A percentile compares a stretch with the other conserved stretches of the same genome.
Evolutionary conservation across 2,329 filamentous ascomycete species (phyloP).

Genomic region (Alternaria dauci): DNA sequence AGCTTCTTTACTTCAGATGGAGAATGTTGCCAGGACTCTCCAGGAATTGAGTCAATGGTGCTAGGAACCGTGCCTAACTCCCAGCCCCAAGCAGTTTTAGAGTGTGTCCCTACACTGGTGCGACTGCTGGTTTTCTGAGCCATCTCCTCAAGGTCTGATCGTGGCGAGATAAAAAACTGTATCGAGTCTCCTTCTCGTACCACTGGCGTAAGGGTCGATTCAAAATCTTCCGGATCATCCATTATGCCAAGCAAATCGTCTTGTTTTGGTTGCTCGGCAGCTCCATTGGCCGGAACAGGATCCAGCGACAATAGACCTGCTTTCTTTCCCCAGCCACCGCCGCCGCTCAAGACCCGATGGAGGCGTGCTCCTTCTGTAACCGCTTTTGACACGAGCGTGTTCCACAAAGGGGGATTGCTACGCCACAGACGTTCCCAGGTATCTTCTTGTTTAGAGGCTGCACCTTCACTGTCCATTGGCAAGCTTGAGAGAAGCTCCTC

Average conservation of each 20-base stretch:
- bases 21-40: constrained; percentile 30
- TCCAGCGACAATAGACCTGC: constrained; percentile 81
- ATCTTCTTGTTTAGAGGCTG: constrained; percentile 2
- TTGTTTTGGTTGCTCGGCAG: not conserved
- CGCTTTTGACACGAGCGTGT: constrained; percentile 28
- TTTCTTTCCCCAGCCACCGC: constrained; percentile 85
- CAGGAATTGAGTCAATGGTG: constrained; percentile 52
- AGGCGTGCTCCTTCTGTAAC: constrained; percentile 50
- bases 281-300: constrained; percentile 53
- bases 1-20: not conserved
- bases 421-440: constrained; percentile 32
- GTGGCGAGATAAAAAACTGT: constrained; percentile 47
- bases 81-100: constrained; percentile 26
- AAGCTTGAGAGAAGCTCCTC: constrained; percentile 13
- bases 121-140: constrained; percentile 3
- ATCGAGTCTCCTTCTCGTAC: constrained; percentile 70
- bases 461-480: constrained; percentile 1
- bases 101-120: not conserved
- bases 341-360: constrained; percentile 73
- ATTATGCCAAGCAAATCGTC: constrained; percentile 10
- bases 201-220: constrained; percentile 61
- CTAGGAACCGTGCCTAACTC: constrained; percentile 57
- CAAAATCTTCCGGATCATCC: constrained; percentile 39
- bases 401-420: constrained; percentile 32
- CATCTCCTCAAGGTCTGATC: not conserved